phyloP scores from a whole-genome alignment of 2,329 filamentous ascomycete species.

The Rhynchosporium secalis region DNA sequence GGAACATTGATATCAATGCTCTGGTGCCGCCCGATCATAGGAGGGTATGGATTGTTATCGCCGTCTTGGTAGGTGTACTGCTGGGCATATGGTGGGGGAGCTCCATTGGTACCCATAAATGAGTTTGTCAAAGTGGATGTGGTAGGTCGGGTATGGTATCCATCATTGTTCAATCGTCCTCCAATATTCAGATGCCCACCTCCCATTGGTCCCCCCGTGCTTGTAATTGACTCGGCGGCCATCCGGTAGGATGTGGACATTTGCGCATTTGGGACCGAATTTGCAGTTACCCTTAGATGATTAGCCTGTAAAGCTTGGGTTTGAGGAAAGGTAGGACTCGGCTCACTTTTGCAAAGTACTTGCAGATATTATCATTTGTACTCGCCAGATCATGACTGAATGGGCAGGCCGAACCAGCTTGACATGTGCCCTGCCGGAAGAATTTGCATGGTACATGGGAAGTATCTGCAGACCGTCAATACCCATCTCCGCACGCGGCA shows the following conservation, averaged over 20 bases:
- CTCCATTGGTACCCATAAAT: conserved; percentile 62
- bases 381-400: conserved; percentile 92
- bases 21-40: conserved; percentile 43
- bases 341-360: conserved; percentile 95
- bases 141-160: conserved; percentile 64
- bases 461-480: conserved; percentile 63
- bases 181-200: conserved; percentile 59
- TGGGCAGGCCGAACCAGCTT: conserved; percentile 92
- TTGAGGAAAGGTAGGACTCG: not conserved
- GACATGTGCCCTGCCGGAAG: conserved; percentile 93
- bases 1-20: conserved; percentile 49
- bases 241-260: conserved; percentile 92
- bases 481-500: not conserved
- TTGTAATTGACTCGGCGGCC: conserved; percentile 86
- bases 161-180: conserved; percentile 66
- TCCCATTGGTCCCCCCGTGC: conserved; percentile 52
- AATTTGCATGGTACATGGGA: conserved; percentile 99
- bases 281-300: conserved; percentile 87
- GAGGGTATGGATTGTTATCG: conserved; percentile 56
- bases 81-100: conserved; percentile 42
- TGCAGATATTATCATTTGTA: conserved; percentile 87
- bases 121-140: conserved; percentile 76
- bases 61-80: conserved; percentile 50
- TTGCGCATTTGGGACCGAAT: conserved; percentile 95
- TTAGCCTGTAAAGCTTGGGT: conserved; percentile 19